Base-by-base conservation (phyloP, 2,329 filamentous ascomycete genomes). In the Periconia macrospinosa region DNA sequence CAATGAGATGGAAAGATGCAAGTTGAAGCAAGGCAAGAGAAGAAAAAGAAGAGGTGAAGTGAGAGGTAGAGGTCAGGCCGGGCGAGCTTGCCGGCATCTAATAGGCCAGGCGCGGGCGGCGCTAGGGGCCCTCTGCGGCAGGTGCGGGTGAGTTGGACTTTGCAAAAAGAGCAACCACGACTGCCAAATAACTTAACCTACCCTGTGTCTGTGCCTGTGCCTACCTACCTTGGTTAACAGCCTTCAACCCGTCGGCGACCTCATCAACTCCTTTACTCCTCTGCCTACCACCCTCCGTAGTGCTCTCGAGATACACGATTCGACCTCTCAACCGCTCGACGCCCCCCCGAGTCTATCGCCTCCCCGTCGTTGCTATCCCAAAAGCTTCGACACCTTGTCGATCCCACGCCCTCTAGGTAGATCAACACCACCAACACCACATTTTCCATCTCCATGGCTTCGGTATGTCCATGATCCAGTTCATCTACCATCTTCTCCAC, bases 381-480 rank as follows among this genome's bases (percentile, higher is more conserved):
- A 13, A n/a, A 37, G 33, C 33, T 37, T 37, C 33, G 33, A 37
- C 11, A 14, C 5, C 11, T 10, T 37, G 33, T 10, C 15, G 33
- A 13, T n/a, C 33, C 11, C 15, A 13, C 5, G 15, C 15, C 33
- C 11, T 37, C 33, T 27, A 27, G 23, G 23, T 27, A 27, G 23
- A n/a, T 37, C 33, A 37, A 37, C 33, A 37, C 33, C n/a, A 58
- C 56, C 47, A 56, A 55, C 59, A 50, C 56, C 58, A 57, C 61
- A 61, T 18, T 19, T 55, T 63, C 61, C 60, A 52, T 64, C 62
- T 59, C 59, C 42, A 72, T 72, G 68, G 69, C 69, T 69, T 71
- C 68, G 57, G 69, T 71, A 69, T 47, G 67, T 67, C 50, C 23
- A 27, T 27, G 23, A 27, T 8, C 23, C 23, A 27, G 8, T 27